Base-by-base conservation (phyloP, 1,284 basidiomycete genomes). In the Naganishia cerealis region DNA sequence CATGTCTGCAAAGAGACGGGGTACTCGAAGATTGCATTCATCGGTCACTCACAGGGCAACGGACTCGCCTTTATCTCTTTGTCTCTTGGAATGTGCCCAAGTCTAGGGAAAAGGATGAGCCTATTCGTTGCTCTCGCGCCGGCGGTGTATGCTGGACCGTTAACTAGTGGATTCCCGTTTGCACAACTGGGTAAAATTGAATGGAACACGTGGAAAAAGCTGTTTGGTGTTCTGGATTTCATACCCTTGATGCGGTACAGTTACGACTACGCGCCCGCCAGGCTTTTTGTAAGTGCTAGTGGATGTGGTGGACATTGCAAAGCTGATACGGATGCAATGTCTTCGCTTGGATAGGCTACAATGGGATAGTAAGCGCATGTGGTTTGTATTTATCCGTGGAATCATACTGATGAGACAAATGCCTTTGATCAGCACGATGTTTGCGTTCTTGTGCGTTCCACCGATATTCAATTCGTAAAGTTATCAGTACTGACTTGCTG, bases 31-130 rank as follows among this genome's bases (percentile, higher is more conserved):
- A 79, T 86, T 71, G 86, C 82, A 12, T 86, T 85, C 76, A 85
- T 87, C 67, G 86, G 85, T 18, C 86, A 87, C 71, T 86, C 85
- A 24, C 86, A 87, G 76, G 86, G 86, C 50, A 87, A 86, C 75
- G 85, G 81, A 9, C 73, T 84, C 40, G 82, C 82, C 16, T 84
- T 85, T 75, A 82, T 86, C 73, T 83, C 84, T 2, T 83, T 86
- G 33, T 85, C 84, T 7, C 79, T 83, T 40, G 85, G 85, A 54
- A 85, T 86, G 82, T 81, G 84, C 3, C 86, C 86, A 3, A 83
- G 84, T 26, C 75, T 87, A 3, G 86, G 85, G 52, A 76, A 81
- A 29, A 84, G 84, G 72, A 75, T 87, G 24, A 83, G 82, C n/a
- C 79, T 83, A 66, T 86, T 87, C 75, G 83, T 85, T 69, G 86